Evolutionary conservation across 1,284 basidiomycete genomes (phyloP), one percentile per base, ranked within the genome.

Genomic region (Fomes fomentarius): DNA sequence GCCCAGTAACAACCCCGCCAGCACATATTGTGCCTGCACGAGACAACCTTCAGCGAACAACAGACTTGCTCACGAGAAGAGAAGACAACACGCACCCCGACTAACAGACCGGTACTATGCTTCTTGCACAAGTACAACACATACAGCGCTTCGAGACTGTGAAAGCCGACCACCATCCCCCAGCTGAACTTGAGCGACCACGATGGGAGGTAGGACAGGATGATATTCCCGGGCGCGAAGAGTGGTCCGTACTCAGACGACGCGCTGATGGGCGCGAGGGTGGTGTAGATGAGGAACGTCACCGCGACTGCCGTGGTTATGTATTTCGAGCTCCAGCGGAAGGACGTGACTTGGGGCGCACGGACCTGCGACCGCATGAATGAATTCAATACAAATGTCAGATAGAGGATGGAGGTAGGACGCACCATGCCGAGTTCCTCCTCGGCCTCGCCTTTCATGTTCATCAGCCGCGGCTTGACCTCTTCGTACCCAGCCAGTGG

Each of bases 381-480:
- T n/a, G 34, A 28, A 4, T 5, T 38, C n/a, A 31, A 34, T 11
- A 42, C 21, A 4, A 34, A n/a, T 2, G 35, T 26, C 2, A 45
- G 40, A 22, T 24, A 5, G 38, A 17, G 15, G 35, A 8, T 3
- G 2, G 37, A 21, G 12, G 21, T 15, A 14, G 54, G 4, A 71
- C 81, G 43, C 54, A 89, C 90, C 86, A 89, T 91, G 25, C 88
- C 88, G 7, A 91, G 76, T 0, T 80, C 78, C 66, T 88, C 86
- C 65, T 90, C 85, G 0, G 88, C 85, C 28, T 87, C 75, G 0
- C 80, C 81, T 67, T 89, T 89, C 89, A 91, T 91, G 48, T 77
- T 74, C 33, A 91, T 73, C 21, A 93, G 69, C 15, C 90, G 82
- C 6, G 89, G 88, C 65, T 91, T 91, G 31, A 91, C 89, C 47